phyloP scores from a whole-genome alignment of 352 stramenopile genomes.

The Globisporangium irregulare region DNA sequence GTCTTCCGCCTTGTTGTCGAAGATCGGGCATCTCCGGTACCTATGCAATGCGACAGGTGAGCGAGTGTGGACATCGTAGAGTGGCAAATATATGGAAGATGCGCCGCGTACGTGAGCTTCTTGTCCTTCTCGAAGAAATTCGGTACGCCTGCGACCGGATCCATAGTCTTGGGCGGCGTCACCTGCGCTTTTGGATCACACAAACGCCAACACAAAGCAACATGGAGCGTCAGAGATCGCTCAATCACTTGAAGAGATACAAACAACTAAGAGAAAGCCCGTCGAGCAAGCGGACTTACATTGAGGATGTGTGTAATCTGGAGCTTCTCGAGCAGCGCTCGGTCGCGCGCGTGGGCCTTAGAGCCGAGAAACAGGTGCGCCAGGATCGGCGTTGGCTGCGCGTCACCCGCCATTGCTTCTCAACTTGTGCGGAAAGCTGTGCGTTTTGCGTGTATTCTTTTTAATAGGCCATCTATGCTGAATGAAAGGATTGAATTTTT shows the following conservation, averaged over 20 bases:
- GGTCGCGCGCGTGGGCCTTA: conserved; percentile 60
- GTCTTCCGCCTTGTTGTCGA: conserved; percentile 90
- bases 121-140: conserved; percentile 92
- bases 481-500: neutral
- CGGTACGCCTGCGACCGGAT: conserved; percentile 82
- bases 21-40: conserved; percentile 84
- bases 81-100: neutral
- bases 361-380: conserved; percentile 75
- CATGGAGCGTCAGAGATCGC: neutral
- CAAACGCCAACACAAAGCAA: neutral
- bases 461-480: neutral
- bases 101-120: conserved; percentile 38
- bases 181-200: conserved; percentile 36
- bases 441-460: neutral
- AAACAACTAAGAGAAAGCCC: neutral
- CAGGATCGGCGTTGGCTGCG: conserved; percentile 54
- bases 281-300: conserved; percentile 26
- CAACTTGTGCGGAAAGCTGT: neutral
- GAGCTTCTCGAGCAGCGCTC: conserved; percentile 50
- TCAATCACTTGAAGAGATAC: neutral
- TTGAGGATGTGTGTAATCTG: conserved; percentile 85
- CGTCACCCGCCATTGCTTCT: conserved; percentile 20
- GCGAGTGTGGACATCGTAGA: neutral
- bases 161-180: conserved; percentile 69
- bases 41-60: conserved; percentile 18